Evolutionary conservation across 345 rosid genomes (phyloP), one percentile per base, ranked within the genome.

Genomic region (Salix arbutifolia): DNA sequence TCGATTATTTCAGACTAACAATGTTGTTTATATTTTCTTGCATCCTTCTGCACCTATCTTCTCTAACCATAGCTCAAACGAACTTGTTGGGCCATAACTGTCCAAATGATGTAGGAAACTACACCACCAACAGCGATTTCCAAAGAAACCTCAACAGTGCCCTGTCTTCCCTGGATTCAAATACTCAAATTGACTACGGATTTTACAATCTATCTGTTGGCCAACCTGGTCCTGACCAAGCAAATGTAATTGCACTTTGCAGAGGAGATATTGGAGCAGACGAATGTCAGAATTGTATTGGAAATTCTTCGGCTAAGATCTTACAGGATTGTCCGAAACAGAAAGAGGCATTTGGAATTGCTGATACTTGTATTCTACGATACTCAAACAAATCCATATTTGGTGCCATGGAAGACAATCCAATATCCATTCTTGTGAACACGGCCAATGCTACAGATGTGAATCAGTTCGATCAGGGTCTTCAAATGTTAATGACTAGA

Each of bases 211-310:
- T 28, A 11, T 33, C 74, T 0, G 5, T 62, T 7, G 83, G 88
- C 5, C 64, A 71, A 56, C 6, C 35, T 16, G n/a, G 56, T 26
- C 48, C 73, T 16, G 42, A 77, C 65, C 70, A 61, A 70, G 83
- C 70, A 6, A 68, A 80, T 17, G 78, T 75, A 25, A 18, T 73
- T 61, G 84, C 76, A 0, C 69, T 80, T 10, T 85, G 84, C 74
- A 69, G 71, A 40, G 79, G 75, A 9, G 84, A 80, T n/a, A 0
- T 17, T 18, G 0, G 46, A 1, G 1, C 28, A 2, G 71, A 70
- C 0, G 56, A 7, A 1, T 83, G 83, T 25, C n/a, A 17, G 8
- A 17, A 23, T 0, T 76, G 71, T 16, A 35, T 80, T 35, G 17
- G n/a, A 8, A 37, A 53, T 40, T 1, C 83, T 3, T 31, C 30